Conservation (phyloP, 1,284 basidiomycete species). For the Kwoniella shivajii region DNA sequence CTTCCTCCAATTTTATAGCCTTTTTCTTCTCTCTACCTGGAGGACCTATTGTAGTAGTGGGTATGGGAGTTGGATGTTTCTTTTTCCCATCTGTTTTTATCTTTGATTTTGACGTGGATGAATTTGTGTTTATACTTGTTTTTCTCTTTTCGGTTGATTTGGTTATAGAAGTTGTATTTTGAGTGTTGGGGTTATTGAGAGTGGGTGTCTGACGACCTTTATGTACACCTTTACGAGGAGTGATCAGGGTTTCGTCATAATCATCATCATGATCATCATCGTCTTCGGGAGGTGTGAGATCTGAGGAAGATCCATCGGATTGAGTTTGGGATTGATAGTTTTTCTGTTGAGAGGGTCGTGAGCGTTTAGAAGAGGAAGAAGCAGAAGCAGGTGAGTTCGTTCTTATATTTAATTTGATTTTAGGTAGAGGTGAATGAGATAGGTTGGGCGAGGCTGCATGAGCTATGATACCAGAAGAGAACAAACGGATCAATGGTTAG, state of each 20-base stretch:
- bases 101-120: not conserved
- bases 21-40: conserved; percentile 41
- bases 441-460: conserved; percentile 7
- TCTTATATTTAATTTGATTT: conserved; percentile 13
- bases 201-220: conserved; percentile 14
- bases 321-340: not conserved
- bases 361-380: conserved; percentile 1
- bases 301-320: conserved; percentile 15
- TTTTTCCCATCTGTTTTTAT: conserved; percentile 18
- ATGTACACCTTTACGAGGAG: conserved; percentile 16
- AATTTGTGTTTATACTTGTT: not conserved
- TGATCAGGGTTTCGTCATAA: conserved; percentile 24
- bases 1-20: conserved; percentile 40
- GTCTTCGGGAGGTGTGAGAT: conserved; percentile 20
- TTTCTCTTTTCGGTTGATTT: conserved; percentile 12
- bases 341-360: not conserved
- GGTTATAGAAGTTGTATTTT: conserved; percentile 5
- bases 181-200: not conserved
- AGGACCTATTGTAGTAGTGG: conserved; percentile 23
- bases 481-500: not conserved
- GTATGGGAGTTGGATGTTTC: conserved; percentile 2
- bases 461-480: not conserved
- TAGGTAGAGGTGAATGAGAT: conserved; percentile 10
- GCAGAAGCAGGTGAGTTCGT: conserved; percentile 8
- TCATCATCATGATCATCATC: conserved; percentile 25